Conservation (phyloP, 1,284 basidiomycete species). For the Amylostereum areolatum region DNA sequence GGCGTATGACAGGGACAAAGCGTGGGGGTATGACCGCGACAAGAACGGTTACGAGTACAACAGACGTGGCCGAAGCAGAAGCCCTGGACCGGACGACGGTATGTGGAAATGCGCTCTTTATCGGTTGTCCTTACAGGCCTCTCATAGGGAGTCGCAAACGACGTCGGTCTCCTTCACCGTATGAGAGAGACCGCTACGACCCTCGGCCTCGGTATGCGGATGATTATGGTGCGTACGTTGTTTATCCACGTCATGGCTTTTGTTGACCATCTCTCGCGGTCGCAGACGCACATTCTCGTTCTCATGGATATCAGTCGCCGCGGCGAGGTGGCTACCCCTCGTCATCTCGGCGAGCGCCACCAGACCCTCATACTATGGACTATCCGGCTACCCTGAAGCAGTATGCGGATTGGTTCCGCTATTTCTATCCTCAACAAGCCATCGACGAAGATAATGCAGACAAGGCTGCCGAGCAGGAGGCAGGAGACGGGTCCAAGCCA, state of each 20-base stretch:
- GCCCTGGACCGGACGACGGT: conserved; percentile 66
- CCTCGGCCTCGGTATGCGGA: conserved; percentile 75
- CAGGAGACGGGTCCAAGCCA: conserved; percentile 71
- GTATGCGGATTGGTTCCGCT: conserved; percentile 89
- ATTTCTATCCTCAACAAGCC: conserved; percentile 70
- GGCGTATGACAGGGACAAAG: conserved; percentile 62
- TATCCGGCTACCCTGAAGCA: conserved; percentile 78
- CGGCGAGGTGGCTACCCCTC: conserved; percentile 43
- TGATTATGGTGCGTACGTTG: conserved; percentile 59
- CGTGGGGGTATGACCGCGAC: conserved; percentile 65
- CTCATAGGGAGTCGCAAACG: conserved; percentile 62
- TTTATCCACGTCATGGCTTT: conserved; percentile 7
- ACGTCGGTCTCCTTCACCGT: conserved; percentile 82
- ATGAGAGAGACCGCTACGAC: conserved; percentile 73
- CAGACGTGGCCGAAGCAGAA: conserved; percentile 68
- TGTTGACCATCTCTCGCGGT: conserved; percentile 9
- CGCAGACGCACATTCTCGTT: conserved; percentile 59
- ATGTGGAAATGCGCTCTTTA: conserved; percentile 17
- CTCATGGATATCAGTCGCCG: conserved; percentile 58
- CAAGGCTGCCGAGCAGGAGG: conserved; percentile 75
- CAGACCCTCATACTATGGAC: conserved; percentile 79
- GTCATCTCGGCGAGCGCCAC: conserved; percentile 51
- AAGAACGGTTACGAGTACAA: conserved; percentile 51
- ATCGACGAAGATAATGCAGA: conserved; percentile 74
- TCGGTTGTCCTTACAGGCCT: conserved; percentile 2